Conservation (phyloP, 2,329 filamentous ascomycete genomes). For the Cladorrhinum sp. region DNA sequence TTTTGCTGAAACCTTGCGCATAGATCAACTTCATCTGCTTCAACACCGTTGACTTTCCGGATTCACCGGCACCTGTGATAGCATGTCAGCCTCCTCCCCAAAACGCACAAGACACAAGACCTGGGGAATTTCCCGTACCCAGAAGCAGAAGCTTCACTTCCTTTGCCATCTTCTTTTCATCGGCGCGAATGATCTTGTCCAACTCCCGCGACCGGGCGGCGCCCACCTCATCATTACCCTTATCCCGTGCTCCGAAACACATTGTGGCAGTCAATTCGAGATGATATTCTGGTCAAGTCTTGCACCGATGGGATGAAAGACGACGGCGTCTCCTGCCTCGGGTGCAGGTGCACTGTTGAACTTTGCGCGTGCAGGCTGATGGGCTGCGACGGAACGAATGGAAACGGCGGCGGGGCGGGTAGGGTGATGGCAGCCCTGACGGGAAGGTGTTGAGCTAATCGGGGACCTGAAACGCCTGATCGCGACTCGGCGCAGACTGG, state of each 20-base stretch:
- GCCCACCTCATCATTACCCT: conserved; percentile 47
- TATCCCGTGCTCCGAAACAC: conserved; percentile 62
- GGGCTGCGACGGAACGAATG: neutral
- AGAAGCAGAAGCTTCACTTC: conserved; percentile 93
- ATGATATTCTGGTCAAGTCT: neutral
- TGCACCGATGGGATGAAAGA: neutral
- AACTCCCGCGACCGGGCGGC: conserved; percentile 68
- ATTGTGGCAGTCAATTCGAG: conserved; percentile 39
- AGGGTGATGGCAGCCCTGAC: neutral
- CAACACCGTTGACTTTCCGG: conserved; percentile 91
- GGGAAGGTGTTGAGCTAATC: neutral
- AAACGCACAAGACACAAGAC: neutral
- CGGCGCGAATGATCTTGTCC: conserved; percentile 78
- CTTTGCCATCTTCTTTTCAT: conserved; percentile 80
- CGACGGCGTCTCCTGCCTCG: conserved; percentile 7
- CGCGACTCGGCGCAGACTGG: neutral
- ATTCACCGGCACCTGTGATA: conserved; percentile 82
- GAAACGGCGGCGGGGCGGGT: neutral
- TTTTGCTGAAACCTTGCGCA: conserved; percentile 82
- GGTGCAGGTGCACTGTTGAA: neutral
- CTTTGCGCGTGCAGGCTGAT: neutral
- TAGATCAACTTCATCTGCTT: conserved; percentile 99
- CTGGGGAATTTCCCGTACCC: conserved; percentile 53
- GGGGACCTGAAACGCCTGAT: conserved; percentile 6
- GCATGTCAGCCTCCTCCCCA: conserved; percentile 10